Conservation (phyloP, 768 basidiomycete genomes). For the Kwoniella europaea region DNA sequence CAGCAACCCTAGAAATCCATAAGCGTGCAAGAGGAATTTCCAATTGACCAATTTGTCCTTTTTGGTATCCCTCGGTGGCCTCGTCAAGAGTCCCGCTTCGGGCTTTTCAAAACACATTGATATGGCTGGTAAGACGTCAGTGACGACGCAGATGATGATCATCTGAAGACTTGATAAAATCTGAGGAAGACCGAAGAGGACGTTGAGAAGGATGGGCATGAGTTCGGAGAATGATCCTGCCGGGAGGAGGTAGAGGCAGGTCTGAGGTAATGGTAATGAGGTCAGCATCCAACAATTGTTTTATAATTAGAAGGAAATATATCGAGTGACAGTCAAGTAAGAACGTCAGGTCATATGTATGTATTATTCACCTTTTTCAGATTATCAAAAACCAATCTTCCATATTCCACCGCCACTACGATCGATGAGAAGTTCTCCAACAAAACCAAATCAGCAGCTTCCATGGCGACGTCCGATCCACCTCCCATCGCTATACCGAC, state of each 20-base stretch:
- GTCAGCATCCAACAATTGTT: background rate
- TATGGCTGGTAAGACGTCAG: conserved; percentile 66
- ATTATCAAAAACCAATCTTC: conserved; percentile 69
- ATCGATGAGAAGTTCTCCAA: conserved; percentile 59
- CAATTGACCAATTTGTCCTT: conserved; percentile 66
- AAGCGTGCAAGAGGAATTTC: conserved; percentile 66
- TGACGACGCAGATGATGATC: conserved; percentile 65
- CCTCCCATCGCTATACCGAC: conserved; percentile 68
- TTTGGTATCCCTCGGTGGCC: conserved; percentile 66
- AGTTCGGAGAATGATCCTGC: conserved; percentile 66
- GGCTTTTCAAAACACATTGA: conserved; percentile 67
- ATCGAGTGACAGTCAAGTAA: background rate
- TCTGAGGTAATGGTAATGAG: conserved; percentile 8
- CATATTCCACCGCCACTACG: conserved; percentile 51
- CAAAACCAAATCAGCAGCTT: conserved; percentile 60
- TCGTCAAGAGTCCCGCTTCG: conserved; percentile 66
- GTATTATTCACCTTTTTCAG: conserved; percentile 58
- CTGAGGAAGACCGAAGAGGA: conserved; percentile 67
- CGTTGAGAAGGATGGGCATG: conserved; percentile 67
- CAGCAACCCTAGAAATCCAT: conserved; percentile 65
- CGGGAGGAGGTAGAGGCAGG: conserved; percentile 48
- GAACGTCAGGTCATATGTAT: background rate
- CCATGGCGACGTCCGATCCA: conserved; percentile 58
- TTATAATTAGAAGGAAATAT: too few species aligned
- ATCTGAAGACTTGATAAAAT: conserved; percentile 65